Evolutionary conservation across 768 basidiomycete species (phyloP).

Genomic region (Psilocybe azurescens): DNA sequence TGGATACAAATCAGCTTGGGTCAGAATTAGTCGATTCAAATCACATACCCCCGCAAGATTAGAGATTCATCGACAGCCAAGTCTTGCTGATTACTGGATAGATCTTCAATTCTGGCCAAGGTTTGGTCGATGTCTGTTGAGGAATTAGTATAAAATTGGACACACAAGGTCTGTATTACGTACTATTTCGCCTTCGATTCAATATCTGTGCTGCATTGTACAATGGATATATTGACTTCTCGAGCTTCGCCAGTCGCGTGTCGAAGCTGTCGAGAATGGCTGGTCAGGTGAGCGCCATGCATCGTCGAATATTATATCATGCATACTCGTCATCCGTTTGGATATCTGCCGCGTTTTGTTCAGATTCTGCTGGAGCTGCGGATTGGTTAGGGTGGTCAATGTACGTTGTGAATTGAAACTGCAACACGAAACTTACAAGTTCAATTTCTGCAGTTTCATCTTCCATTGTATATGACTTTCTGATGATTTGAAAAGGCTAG

Average conservation of each 20-base stretch:
- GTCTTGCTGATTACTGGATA: constrained; percentile 76
- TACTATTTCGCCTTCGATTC: constrained; percentile 75
- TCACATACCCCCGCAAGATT: constrained; percentile 71
- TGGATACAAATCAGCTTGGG: constrained; percentile 28
- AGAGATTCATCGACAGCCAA: constrained; percentile 79
- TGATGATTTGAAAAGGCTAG: not conserved
- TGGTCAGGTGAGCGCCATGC: constrained; percentile 43
- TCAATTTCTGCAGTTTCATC: constrained; percentile 81
- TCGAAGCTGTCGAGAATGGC: constrained; percentile 88
- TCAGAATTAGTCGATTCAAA: not conserved
- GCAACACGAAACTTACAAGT: constrained; percentile 45
- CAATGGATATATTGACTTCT: constrained; percentile 86
- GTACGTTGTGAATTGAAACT: not conserved
- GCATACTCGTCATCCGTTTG: constrained; percentile 83
- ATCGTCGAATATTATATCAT: not conserved
- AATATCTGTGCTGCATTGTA: constrained; percentile 79
- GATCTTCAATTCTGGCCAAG: constrained; percentile 77
- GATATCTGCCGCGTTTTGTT: constrained; percentile 87
- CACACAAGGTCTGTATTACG: constrained; percentile 29
- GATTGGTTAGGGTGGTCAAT: not conserved
- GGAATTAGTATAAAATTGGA: not conserved
- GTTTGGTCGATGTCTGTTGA: constrained; percentile 79
- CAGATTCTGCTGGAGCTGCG: constrained; percentile 84
- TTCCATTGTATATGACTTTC: constrained; percentile 38
- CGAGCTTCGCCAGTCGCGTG: constrained; percentile 78